These are phyloP conservation scores for Malassezia obtusa DNA, from an alignment of 1,284 basidiomycete species.

Conservation along the genomic window DNA sequence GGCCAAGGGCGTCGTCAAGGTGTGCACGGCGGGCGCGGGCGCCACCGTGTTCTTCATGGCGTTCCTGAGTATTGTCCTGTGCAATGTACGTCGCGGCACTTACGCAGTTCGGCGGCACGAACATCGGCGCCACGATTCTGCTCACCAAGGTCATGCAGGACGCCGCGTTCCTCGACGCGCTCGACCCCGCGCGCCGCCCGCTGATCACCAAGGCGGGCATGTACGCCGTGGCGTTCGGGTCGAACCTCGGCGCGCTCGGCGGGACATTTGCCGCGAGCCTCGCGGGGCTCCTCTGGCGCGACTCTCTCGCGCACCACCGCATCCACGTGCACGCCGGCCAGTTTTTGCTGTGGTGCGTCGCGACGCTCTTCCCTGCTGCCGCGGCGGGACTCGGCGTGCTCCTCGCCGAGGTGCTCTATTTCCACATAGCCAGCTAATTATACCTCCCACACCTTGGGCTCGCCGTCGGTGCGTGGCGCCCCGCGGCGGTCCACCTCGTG, in stretches of 20 bases:
- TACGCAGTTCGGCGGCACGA: slow-evolving; percentile 63
- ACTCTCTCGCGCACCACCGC: slow-evolving; percentile 68
- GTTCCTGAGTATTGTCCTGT: slow-evolving; percentile 60
- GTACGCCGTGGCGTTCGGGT: slow-evolving; percentile 66
- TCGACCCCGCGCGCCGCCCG: slow-evolving; percentile 8
- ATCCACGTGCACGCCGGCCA: slow-evolving; percentile 59
- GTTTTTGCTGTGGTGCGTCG: slow-evolving; percentile 66
- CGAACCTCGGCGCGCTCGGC: slow-evolving; percentile 83
- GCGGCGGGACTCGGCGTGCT: slow-evolving; percentile 43
- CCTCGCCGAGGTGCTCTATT: slow-evolving; percentile 37
- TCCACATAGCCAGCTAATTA: slow-evolving; percentile 15
- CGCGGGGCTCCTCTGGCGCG: slow-evolving; percentile 77
- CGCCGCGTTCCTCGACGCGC: slow-evolving; percentile 20
- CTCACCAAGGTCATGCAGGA: slow-evolving; percentile 59
- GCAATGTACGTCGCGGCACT: slow-evolving; percentile 53
- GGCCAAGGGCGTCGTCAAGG: slow-evolving; percentile 58
- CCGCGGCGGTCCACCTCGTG: slow-evolving; percentile 36
- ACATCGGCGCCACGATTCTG: slow-evolving; percentile 90
- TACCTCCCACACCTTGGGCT: slow-evolving; percentile 46
- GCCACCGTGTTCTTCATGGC: slow-evolving; percentile 53
- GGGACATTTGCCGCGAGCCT: slow-evolving; percentile 82
- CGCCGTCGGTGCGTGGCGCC: slow-evolving; percentile 38
- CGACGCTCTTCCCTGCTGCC: slow-evolving; percentile 46
- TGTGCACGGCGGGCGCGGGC: slow-evolving; percentile 50
- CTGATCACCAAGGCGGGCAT: slow-evolving; percentile 46